phyloP scores from a whole-genome alignment of 305 asterid genomes.

The Ajuga reptans region DNA sequence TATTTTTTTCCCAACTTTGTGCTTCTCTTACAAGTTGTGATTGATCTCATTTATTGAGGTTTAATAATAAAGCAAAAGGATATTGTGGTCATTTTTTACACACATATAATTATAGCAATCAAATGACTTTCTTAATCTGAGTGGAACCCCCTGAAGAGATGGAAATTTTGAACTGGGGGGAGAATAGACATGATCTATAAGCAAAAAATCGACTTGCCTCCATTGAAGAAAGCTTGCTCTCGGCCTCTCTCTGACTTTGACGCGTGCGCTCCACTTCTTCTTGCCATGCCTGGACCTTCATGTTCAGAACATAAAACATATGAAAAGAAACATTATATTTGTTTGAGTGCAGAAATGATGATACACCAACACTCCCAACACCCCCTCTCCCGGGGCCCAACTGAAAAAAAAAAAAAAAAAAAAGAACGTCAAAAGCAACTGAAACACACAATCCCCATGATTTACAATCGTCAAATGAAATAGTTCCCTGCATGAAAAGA shows the following conservation, averaged over 20 bases:
- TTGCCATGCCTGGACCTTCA: conserved; percentile 95
- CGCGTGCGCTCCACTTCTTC: conserved; percentile 99
- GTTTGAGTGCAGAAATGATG: conserved; percentile 11
- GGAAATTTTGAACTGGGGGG: too few species aligned
- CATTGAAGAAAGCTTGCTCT: conserved; percentile 77
- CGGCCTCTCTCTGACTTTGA: conserved; percentile 94
- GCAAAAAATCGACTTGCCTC: conserved; percentile 60
- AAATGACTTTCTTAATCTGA: too few species aligned
- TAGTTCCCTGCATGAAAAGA: not conserved
- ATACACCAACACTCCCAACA: not conserved
- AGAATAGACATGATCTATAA: not conserved
- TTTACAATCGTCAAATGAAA: not conserved
- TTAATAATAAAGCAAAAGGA: too few species aligned
- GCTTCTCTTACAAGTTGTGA: too few species aligned
- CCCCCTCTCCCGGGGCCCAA: not conserved
- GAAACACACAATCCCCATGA: not conserved
- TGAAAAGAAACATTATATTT: not conserved
- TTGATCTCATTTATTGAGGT: too few species aligned
- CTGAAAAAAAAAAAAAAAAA: not conserved
- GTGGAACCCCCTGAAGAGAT: too few species aligned
- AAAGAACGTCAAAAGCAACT: not conserved
- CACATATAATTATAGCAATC: too few species aligned
- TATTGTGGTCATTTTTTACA: too few species aligned
- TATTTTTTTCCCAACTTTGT: too few species aligned
- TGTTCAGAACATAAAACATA: conserved; percentile 21